Evolutionary conservation across 176 grass and related monocot genomes (phyloP).

Genomic region (Rhynchospora pubera): DNA sequence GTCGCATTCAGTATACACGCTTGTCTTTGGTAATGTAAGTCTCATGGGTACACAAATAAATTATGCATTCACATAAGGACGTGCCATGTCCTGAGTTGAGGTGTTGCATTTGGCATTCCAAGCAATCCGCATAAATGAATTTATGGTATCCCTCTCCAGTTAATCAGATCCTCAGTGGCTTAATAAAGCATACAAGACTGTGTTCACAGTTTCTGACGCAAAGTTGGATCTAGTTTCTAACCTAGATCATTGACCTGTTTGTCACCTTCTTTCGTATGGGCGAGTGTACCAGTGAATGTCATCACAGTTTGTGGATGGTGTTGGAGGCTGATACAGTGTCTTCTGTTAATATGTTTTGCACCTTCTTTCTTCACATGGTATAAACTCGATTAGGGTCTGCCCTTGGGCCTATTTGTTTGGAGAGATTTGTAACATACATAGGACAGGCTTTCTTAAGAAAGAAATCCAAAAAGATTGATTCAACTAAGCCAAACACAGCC

Average conservation of each 20-base stretch:
- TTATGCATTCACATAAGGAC: no score
- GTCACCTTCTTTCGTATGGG: constrained; percentile 47
- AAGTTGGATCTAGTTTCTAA: constrained; percentile 41
- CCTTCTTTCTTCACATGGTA: constrained; percentile 64
- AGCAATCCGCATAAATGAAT: constrained; percentile 28
- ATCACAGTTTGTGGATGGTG: constrained; percentile 51
- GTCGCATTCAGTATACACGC: no score
- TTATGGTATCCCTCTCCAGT: constrained; percentile 51
- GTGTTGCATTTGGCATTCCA: constrained; percentile 40
- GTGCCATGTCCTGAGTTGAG: no score
- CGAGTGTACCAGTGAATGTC: constrained; percentile 51
- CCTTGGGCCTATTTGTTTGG: constrained; percentile 52
- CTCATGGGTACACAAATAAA: no score
- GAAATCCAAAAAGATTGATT: constrained; percentile 36
- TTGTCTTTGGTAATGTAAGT: no score
- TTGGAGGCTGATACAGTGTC: constrained; percentile 51
- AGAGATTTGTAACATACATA: constrained; percentile 58
- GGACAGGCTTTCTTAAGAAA: constrained; percentile 29
- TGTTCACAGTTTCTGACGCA: constrained; percentile 34
- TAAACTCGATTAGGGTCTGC: constrained; percentile 65
- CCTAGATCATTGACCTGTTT: constrained; percentile 28
- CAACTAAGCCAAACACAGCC: no score
- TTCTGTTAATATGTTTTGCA: constrained; percentile 51
- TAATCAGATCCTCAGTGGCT: constrained; percentile 48
- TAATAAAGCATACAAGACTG: constrained; percentile 63